Base-by-base conservation (phyloP, 1,284 basidiomycete species). In the Puccinia triticina region DNA sequence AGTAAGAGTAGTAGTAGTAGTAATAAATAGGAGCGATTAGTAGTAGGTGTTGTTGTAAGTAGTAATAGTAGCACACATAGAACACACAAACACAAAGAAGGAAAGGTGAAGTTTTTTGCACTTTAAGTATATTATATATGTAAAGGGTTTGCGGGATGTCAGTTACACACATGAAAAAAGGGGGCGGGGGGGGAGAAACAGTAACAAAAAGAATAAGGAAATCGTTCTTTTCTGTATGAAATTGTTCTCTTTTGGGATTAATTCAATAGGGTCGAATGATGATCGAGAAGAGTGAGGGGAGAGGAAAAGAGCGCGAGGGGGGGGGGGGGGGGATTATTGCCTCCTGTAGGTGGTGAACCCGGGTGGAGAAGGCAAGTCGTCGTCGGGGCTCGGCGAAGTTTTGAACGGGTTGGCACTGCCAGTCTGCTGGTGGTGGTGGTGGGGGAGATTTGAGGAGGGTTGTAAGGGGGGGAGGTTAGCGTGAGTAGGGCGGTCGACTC, bases 401-500 rank as follows among this genome's bases (percentile, higher is more conserved):
- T 40, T 66, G 14, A 66, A 66, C 7, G 61, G 61, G 21, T 40
- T 66, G n/a, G n/a, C n/a, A 21, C 18, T 66, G 10, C 34, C 7
- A 40, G 32, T 16, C 16, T 29, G 34, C 12, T 37, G 61, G 16
- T 48, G 69, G 18, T 48, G 69, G 10, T 43, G 37, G 8, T 23
- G 5, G 34, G 21, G 67, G 23, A n/a, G 40, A 69, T n/a, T n/a
- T n/a, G n/a, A n/a, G n/a, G n/a, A n/a, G n/a, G n/a, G n/a, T n/a
- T n/a, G n/a, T n/a, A 48, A 11, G 26, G 69, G 43, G 40, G 69
- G 43, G 29, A 53, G 48, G 29, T 71, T 71, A n/a, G 69, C 48
- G n/a, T 53, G n/a, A 7, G 69, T 71, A 3, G 72, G 75, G 40
- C 75, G 75, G 43, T 77, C 75, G 37, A 77, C 57, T 50, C 40